Percentiles rank a stretch among this genome's conserved stretches.
Conservation (phyloP, 2,329 filamentous ascomycete species). For the Teratosphaeria destructans region DNA sequence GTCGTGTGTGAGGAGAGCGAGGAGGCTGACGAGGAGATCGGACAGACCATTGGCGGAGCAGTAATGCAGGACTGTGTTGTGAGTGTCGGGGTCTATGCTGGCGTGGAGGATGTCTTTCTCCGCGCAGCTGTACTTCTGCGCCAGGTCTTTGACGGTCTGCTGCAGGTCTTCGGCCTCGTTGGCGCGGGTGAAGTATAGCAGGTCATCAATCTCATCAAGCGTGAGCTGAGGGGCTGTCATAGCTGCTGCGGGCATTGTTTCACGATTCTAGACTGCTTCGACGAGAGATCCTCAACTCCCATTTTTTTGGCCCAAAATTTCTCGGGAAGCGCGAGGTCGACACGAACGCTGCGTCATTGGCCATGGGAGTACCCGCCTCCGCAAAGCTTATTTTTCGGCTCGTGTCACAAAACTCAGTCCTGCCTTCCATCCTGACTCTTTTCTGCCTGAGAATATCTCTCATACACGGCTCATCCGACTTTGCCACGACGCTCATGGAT, state of each 20-base stretch:
- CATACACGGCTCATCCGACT: background rate
- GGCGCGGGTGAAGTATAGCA: constrained; percentile 74
- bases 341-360: background rate
- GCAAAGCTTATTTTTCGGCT: background rate
- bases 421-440: background rate
- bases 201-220: constrained; percentile 79
- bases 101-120: constrained; percentile 56
- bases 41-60: constrained; percentile 81
- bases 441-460: background rate
- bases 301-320: no score
- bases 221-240: constrained; percentile 36
- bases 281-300: background rate
- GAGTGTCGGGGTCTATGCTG: constrained; percentile 63
- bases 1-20: constrained; percentile 5
- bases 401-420: background rate
- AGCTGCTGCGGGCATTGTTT: background rate
- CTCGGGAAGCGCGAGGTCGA: background rate
- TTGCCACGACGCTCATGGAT: background rate
- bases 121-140: constrained; percentile 49
- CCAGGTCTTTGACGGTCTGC: constrained; percentile 47
- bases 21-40: constrained; percentile 17
- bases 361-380: background rate
- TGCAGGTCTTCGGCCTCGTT: constrained; percentile 65
- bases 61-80: constrained; percentile 78
- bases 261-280: background rate